phyloP scores from a whole-genome alignment of 495 filamentous ascomycete species.

The Penicillium mononematosum region DNA sequence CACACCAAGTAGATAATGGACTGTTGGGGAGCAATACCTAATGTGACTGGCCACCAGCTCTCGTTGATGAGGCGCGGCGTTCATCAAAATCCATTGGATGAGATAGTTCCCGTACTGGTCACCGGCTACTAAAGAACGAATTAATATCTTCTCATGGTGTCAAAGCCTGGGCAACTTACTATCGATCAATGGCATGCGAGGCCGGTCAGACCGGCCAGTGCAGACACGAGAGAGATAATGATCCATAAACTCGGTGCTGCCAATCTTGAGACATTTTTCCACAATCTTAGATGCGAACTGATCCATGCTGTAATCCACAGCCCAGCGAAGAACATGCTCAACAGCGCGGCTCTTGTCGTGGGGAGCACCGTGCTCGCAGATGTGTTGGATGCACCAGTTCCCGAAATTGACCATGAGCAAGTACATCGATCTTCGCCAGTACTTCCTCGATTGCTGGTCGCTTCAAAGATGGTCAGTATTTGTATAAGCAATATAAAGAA shows the following conservation, averaged over 20 bases:
- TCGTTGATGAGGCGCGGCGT: slow-evolving; percentile 80
- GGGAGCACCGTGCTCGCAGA: slow-evolving; percentile 94
- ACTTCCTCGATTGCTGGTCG: slow-evolving; percentile 97
- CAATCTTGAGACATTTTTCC: slow-evolving; percentile 98
- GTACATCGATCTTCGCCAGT: slow-evolving; percentile 86
- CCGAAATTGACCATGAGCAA: slow-evolving; percentile 99
- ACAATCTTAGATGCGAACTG: slow-evolving; percentile 99
- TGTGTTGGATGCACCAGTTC: slow-evolving; percentile 99
- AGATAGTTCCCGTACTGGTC: slow-evolving; percentile 99
- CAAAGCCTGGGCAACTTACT: slow-evolving; percentile 53
- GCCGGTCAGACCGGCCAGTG: slow-evolving; percentile 83
- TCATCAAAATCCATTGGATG: slow-evolving; percentile 92
- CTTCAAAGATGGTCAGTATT: slow-evolving; percentile 51
- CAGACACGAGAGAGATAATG: slow-evolving; percentile 93
- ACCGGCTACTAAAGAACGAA: slow-evolving; percentile 64
- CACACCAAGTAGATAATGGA: background rate
- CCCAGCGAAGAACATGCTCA: slow-evolving; percentile 89
- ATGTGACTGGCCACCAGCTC: slow-evolving; percentile 92
- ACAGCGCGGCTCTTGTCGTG: slow-evolving; percentile 89
- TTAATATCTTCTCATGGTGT: slow-evolving; percentile 26
- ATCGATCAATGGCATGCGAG: slow-evolving; percentile 95
- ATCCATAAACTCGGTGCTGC: slow-evolving; percentile 83
- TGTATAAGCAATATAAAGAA: slow-evolving; percentile 2
- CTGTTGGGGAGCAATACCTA: slow-evolving; percentile 46
- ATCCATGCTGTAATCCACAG: slow-evolving; percentile 97